Conservation (phyloP, 768 basidiomycete species). For the Daedaleopsis nitida region DNA sequence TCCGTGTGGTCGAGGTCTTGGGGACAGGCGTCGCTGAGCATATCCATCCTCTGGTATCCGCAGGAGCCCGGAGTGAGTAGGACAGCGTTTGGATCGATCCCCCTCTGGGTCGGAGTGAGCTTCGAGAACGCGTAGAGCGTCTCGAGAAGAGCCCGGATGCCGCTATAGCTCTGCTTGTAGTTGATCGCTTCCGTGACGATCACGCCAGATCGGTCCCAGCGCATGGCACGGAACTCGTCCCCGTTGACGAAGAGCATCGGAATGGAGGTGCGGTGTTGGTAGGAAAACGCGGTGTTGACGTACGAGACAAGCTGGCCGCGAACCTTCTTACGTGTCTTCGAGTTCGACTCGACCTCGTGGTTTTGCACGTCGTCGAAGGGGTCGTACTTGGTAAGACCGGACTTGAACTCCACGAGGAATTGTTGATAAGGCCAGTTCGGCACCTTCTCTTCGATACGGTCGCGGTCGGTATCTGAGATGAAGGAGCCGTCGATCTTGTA, state of each 20-base stretch:
- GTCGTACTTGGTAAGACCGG: not conserved
- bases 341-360: not conserved
- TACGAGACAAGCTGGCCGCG: not conserved
- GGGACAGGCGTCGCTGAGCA: too few species aligned
- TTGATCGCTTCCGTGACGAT: conserved; percentile 2
- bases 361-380: not conserved
- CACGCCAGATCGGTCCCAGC: conserved; percentile 11
- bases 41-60: too few species aligned
- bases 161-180: too few species aligned
- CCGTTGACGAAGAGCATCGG: conserved; percentile 2
- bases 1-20: too few species aligned
- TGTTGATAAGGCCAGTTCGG: not conserved
- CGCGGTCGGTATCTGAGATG: not conserved
- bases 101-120: too few species aligned
- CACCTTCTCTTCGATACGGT: accelerated
- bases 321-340: not conserved
- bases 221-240: not conserved
- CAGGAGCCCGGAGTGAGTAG: too few species aligned
- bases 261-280: conserved; percentile 4
- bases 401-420: not conserved
- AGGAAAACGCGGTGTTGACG: not conserved
- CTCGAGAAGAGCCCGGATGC: too few species aligned
- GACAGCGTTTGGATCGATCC: too few species aligned
- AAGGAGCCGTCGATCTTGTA: not conserved
- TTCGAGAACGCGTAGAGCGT: too few species aligned